Evolutionary conservation across 805 yeast genomes (phyloP), one percentile per base, ranked within the genome.

Genomic region (Kodamaea hsintzibuensis): DNA sequence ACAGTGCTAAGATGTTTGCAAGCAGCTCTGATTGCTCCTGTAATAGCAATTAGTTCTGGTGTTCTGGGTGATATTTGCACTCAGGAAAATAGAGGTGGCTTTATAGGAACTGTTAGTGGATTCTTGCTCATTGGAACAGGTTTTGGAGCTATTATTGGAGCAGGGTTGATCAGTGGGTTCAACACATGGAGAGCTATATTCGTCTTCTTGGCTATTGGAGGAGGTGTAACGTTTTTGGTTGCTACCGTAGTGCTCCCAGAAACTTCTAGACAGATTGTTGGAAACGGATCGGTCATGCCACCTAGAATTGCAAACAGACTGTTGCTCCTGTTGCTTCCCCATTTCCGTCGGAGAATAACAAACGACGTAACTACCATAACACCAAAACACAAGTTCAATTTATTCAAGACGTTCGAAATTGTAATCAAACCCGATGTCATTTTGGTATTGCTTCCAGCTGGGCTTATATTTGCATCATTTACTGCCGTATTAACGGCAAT

Each of bases 11-110:
- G 97, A 57, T 82, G 90, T 67, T 58, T 89, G 13, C 92, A 90
- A 62, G 91, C 96, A 0, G 78, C 85, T 5, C 91, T 89, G 9
- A 85, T 86, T 5, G 85, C 95, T 0, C 91, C 96, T 0, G 82
- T 89, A 1, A 80, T 90, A 18, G 85, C 96, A 1, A 78, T 90
- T 2, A 78, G 80, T 40, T 77, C 86, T 1, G 95, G 95, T 0
- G 78, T 86, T 0, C 81, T 88, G 52, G 93, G 92, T 7, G 96
- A 91, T 70, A 72, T 86, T 19, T 83, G 91, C 1, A 80, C 85
- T 0, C 74, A 85, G 27, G 78, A 74, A 7, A 83, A 85, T 52
- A 77, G 97, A 59, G 97, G 96, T 13, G 81, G 85, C 0, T 80
- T 82, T 59, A 83, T 85, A 42, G 96, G 96, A 0, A 60, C 84